Conservation (phyloP, 2,329 filamentous ascomycete species). For the Fusarium sp. region DNA sequence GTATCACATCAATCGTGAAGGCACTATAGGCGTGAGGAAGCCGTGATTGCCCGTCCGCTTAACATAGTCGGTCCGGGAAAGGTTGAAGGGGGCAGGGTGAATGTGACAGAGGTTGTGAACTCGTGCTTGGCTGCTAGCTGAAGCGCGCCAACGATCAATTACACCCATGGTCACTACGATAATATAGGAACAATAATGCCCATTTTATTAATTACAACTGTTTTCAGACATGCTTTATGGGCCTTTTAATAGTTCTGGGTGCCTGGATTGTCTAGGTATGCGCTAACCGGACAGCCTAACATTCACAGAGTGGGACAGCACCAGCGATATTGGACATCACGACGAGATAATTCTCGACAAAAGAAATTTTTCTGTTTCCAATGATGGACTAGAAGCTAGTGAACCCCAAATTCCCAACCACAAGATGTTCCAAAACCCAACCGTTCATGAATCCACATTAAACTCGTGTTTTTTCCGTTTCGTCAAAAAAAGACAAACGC, state of each 20-base stretch:
- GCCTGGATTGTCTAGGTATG: background rate
- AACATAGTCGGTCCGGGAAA: background rate
- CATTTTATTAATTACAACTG: background rate
- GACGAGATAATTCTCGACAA: background rate
- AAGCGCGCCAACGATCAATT: background rate
- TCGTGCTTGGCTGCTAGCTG: background rate
- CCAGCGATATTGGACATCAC: too few species aligned
- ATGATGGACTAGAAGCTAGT: conserved; percentile 35
- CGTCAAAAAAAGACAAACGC: background rate
- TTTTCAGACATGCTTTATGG: too few species aligned
- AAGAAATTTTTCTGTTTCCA: conserved; percentile 29
- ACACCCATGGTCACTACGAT: background rate
- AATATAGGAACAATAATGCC: background rate
- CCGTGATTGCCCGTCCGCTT: accelerated
- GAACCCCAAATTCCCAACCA: conserved; percentile 24
- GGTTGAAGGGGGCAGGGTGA: background rate
- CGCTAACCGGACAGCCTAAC: background rate
- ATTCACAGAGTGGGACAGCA: background rate
- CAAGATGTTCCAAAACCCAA: conserved; percentile 27
- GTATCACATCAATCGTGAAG: background rate
- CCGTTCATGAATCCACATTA: conserved; percentile 19
- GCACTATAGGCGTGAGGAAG: background rate
- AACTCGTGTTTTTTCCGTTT: conserved; percentile 14
- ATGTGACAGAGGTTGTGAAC: background rate
- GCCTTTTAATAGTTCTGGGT: background rate